Base-by-base conservation (phyloP, 495 filamentous ascomycete species). In the Rhypophila decipiens region DNA sequence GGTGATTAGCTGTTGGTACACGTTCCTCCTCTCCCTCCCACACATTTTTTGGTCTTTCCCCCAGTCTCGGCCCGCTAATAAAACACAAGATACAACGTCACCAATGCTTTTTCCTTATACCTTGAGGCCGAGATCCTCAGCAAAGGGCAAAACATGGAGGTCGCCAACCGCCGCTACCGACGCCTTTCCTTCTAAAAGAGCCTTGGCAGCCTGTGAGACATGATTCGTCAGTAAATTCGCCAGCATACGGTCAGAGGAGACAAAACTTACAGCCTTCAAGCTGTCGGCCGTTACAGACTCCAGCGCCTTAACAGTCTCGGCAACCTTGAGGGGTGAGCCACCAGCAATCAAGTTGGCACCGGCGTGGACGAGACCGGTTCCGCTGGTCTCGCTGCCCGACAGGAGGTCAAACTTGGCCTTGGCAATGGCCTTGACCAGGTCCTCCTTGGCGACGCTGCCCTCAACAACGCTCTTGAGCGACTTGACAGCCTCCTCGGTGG, bases 351-450 rank as follows among this genome's bases (percentile, higher is more conserved):
- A 65, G 51, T 69, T 68, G 46, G 71, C 70, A 47, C 60, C 76
- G 46, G 67, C 67, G 50, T 68, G 65, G 40, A 80, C 69, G 49
- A 77, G 77, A 31, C 86, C 86, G 39, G 84, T 76, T 55, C 88
- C 88, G 51, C 83, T 74, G 57, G 77, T 78, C 74, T 96, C 85
- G 40, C 84, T 88, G 34, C 78, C 80, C 63, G 95, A 89, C 35
- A 97, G 75, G 39, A 90, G 87, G 61, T 84, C 80, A 75, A 96
- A 99, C 72, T 96, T 97, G 52, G 94, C 91, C 58, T 86, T 78
- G 18, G 93, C 89, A 59, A 85, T 77, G 36, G 93, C 93, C 77
- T 96, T 97, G 65, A 85, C 80, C 64, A 97, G 72, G 31, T 89
- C 84, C 65, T 99, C 94, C 55, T 84, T 80, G 61, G 77, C 74